Evolutionary conservation across 192 early-diverging fungal species (phyloP), one percentile per base, ranked within the genome.

Genomic region (Thamnidium elegans): DNA sequence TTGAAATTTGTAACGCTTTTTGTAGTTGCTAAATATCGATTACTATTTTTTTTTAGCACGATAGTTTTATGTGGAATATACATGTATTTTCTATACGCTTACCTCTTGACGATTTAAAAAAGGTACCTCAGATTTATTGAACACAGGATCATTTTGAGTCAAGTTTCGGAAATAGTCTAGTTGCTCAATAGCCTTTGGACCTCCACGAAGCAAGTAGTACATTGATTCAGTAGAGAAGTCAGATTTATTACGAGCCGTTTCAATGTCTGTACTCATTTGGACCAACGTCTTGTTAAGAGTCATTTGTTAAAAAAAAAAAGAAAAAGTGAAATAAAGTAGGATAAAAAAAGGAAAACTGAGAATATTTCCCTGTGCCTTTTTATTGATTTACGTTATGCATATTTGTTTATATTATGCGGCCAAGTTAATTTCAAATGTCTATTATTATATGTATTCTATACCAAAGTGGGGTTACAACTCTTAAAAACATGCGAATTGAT

Each of bases 161-260:
- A 86, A 55, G 1, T 52, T 60, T 47, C 76, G 65, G 9, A 86
- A 66, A 50, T 84, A 78, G n/a, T 68, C 58, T n/a, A 71, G 55
- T 53, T 68, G 64, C 7, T 63, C 51, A n/a, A 84, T 69, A 31
- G 44, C 54, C 3, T 68, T 62, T 19, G 46, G 8, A 50, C 85
- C 87, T 59, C 89, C 86, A 47, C 90, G 86, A 20, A 96, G 71
- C 73, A 88, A 91, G 67, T 85, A 78, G 14, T 90, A 89, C 82
- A 96, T 80, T 19, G 84, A 79, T 17, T 81, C 72, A 47, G 90
- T 73, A 15, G 86, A 80, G 65, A 96, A 96, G 15, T 82, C 77
- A 11, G 87, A 81, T 39, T 81, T 79, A 31, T 74, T 73, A 69
- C 94, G 84, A 74, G 93, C 92, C 31, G 78, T 70, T 39, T 79